phyloP scores from a whole-genome alignment of 768 basidiomycete genomes.

The Mycena polygramma region DNA sequence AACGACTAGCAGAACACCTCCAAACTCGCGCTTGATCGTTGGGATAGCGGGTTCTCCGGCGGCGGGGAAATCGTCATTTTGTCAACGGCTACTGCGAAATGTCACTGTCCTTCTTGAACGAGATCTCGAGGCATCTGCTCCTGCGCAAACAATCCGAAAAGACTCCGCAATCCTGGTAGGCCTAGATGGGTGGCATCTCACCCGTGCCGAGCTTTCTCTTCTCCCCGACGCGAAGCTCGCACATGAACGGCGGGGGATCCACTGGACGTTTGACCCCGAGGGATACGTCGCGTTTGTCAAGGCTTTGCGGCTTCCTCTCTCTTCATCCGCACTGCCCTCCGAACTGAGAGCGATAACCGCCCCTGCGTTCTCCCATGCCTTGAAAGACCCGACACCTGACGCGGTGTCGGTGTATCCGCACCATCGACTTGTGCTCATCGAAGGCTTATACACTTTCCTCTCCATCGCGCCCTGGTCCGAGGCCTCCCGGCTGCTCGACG shows the following conservation, averaged over 20 bases:
- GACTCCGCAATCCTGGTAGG: slow-evolving; percentile 75
- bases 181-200: slow-evolving; percentile 94
- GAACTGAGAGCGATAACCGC: slow-evolving; percentile 60
- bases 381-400: slow-evolving; percentile 85
- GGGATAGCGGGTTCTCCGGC: slow-evolving; percentile 87
- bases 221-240: slow-evolving; percentile 80
- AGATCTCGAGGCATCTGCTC: background rate
- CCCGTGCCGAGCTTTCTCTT: slow-evolving; percentile 80
- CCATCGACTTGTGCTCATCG: slow-evolving; percentile 87
- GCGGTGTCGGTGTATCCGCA: slow-evolving; percentile 67
- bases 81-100: slow-evolving; percentile 66
- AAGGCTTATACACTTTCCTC: slow-evolving; percentile 91
- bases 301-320: slow-evolving; percentile 59
- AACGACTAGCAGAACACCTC: slow-evolving; percentile 46
- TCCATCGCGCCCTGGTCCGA: slow-evolving; percentile 79
- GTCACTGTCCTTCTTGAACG: slow-evolving; percentile 54
- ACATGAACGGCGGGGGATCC: slow-evolving; percentile 80
- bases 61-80: slow-evolving; percentile 87
- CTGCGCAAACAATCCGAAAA: slow-evolving; percentile 6
- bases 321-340: slow-evolving; percentile 34
- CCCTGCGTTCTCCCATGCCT: slow-evolving; percentile 88
- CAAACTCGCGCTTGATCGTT: slow-evolving; percentile 68
- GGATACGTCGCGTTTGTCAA: slow-evolving; percentile 78
- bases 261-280: slow-evolving; percentile 92
- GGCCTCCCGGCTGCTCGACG: slow-evolving; percentile 76